These are phyloP conservation scores for Linderniella brevidens DNA, from an alignment of 257 asterid species.

Conservation along the genomic window DNA sequence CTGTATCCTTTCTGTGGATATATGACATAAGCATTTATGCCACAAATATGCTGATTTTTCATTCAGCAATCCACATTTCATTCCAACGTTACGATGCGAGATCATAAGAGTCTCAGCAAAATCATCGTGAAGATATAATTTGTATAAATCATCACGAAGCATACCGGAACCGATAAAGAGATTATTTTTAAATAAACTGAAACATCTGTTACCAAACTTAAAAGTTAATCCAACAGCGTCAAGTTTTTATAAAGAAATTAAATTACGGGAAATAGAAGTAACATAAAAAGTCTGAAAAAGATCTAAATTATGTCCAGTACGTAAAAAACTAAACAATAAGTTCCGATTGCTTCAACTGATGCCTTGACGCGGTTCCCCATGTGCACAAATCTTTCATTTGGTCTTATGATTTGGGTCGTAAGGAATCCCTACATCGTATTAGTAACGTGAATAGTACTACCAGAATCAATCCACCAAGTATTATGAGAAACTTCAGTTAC, in stretches of 20 bases:
- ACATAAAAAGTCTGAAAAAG: slow-evolving; percentile 1
- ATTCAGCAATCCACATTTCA: not conserved
- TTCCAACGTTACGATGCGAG: not conserved
- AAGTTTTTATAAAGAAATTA: not conserved
- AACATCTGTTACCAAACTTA: not conserved
- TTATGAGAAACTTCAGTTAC: slow-evolving; percentile 2
- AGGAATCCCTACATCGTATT: slow-evolving; percentile 5
- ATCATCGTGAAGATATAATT: not conserved
- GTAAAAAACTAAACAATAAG: slow-evolving; percentile 3
- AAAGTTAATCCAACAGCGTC: not conserved
- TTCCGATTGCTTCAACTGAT: slow-evolving; percentile 7
- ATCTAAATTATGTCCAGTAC: slow-evolving; percentile 1
- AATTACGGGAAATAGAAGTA: not conserved
- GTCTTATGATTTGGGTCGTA: slow-evolving; percentile 8
- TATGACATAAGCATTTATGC: not conserved
- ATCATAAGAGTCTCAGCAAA: not conserved
- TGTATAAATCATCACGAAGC: not conserved
- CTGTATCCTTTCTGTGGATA: not conserved
- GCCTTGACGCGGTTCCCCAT: not conserved
- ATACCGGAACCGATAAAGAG: not conserved
- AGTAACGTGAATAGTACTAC: slow-evolving; percentile 8
- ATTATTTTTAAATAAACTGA: too few relatives aligned
- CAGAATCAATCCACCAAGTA: slow-evolving; percentile 14
- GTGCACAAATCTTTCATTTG: slow-evolving; percentile 1
- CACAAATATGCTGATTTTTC: not conserved